Evolutionary conservation across 257 asterid genomes (phyloP), one percentile per base, ranked within the genome.

Genomic region (Eustoma russellianum): DNA sequence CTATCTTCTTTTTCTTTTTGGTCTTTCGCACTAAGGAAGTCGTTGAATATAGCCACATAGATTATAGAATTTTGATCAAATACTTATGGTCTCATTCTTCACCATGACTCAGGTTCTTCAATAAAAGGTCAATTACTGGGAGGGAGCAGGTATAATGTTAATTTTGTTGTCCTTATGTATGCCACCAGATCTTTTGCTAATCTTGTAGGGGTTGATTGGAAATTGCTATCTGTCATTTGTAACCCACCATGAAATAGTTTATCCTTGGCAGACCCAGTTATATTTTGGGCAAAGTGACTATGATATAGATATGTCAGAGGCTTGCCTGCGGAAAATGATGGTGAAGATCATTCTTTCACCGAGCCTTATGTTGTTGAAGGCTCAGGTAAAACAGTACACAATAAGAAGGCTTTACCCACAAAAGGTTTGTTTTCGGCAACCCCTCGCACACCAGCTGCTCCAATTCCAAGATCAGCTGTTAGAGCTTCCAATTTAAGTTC

Each of bases 61-160:
- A n/a, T n/a, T n/a, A n/a, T n/a, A n/a, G n/a, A n/a, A n/a, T n/a
- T n/a, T n/a, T n/a, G n/a, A n/a, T n/a, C n/a, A n/a, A n/a, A n/a
- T n/a, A n/a, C n/a, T n/a, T n/a, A n/a, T n/a, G n/a, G n/a, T n/a
- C n/a, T n/a, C n/a, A n/a, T n/a, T n/a, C n/a, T n/a, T n/a, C n/a
- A n/a, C n/a, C n/a, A n/a, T n/a, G 94, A 55, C 82, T 76, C 58
- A 69, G 84, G 67, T 85, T 95, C 14, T 88, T 68, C 66, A 85
- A 71, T 64, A 67, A 70, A 66, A 70, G 68, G 66, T 77, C 94
- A 35, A 67, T 33, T 46, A 52, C 65, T 61, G 78, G 78, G 69
- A 76, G 66, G 66, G 88, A 77, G 60, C 93, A 83, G 97, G 95
- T 92, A 80, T 65, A 62, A 55, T 53, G 74, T 18, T 62, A 70